These are phyloP conservation scores for Rhipidocladum racemiflorum DNA, from an alignment of 176 grass and related monocot genomes.

Conservation along the genomic window DNA sequence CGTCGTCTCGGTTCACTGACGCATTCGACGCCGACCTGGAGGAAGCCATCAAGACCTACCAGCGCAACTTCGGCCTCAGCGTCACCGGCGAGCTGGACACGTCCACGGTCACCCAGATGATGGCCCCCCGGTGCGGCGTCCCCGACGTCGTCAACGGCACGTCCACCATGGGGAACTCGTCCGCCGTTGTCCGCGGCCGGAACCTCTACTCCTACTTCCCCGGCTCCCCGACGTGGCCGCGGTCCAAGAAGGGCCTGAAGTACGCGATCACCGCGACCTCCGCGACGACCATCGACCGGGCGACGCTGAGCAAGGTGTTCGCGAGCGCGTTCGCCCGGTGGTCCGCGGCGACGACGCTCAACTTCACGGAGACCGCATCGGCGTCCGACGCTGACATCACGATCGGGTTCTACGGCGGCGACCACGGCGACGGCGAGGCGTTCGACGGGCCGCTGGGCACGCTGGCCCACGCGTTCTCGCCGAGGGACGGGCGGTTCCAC, in stretches of 20 bases:
- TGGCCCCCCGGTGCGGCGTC: constrained; percentile 80
- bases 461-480: constrained; percentile 94
- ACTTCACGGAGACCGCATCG: constrained; percentile 60
- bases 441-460: constrained; percentile 87
- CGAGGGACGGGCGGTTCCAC: constrained; percentile 77
- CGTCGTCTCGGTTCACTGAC: constrained; percentile 52
- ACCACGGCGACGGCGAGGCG: constrained; percentile 76
- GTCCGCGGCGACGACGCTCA: constrained; percentile 60
- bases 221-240: constrained; percentile 60
- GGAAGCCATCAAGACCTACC: constrained; percentile 60
- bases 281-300: constrained; percentile 42
- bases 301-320: constrained; percentile 51
- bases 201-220: constrained; percentile 83
- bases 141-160: constrained; percentile 75
- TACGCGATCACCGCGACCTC: constrained; percentile 60
- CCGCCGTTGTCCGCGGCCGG: constrained; percentile 32
- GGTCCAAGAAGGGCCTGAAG: constrained; percentile 31
- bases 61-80: constrained; percentile 63
- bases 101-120: constrained; percentile 57
- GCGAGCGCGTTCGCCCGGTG: constrained; percentile 72
- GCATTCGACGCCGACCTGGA: constrained; percentile 62
- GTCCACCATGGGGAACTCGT: constrained; percentile 34
- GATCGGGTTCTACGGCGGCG: constrained; percentile 65
- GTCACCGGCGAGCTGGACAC: constrained; percentile 57
- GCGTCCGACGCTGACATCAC: constrained; percentile 54